Conservation (phyloP, 2,329 filamentous ascomycete genomes). For the Shiraia bambusicola region DNA sequence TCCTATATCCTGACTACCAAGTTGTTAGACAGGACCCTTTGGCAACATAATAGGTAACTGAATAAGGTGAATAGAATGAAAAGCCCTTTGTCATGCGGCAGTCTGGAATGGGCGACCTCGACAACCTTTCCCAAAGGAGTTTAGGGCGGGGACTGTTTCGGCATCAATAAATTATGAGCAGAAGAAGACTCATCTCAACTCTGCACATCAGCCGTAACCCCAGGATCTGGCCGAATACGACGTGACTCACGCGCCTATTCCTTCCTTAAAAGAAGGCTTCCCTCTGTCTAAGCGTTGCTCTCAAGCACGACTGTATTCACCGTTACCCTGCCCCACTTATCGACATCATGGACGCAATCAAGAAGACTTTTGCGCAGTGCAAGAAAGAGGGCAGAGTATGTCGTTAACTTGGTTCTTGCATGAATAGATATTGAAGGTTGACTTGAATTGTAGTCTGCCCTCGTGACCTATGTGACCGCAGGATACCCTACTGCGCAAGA, state of each 20-base stretch:
- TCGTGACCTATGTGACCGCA: constrained; percentile 95
- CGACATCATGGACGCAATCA: constrained; percentile 50
- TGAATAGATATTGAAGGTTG: constrained; percentile 4
- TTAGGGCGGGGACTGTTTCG: constrained; percentile 15
- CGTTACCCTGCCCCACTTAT: constrained; percentile 2
- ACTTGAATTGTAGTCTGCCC: constrained; percentile 62
- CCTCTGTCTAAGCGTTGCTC: not conserved
- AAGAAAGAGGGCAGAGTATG: constrained; percentile 52
- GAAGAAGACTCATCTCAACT: constrained; percentile 18
- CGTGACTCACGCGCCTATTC: constrained; percentile 16
- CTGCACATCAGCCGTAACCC: constrained; percentile 6
- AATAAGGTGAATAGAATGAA: not conserved
- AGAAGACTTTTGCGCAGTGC: constrained; percentile 53
- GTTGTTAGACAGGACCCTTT: no score
- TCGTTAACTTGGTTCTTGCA: not conserved
- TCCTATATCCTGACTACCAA: no score
- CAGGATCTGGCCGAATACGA: constrained; percentile 4
- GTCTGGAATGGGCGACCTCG: not conserved
- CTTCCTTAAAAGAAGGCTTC: constrained; percentile 9
- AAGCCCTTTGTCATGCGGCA: constrained; percentile 1
- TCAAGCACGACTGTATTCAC: not conserved
- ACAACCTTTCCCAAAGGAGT: constrained; percentile 3
- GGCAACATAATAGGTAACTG: not conserved
- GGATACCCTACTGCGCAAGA: constrained; percentile 83
- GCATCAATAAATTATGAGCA: constrained; percentile 22